Evolutionary conservation across 257 asterid genomes (phyloP).

Genomic region (Lycium barbarum): DNA sequence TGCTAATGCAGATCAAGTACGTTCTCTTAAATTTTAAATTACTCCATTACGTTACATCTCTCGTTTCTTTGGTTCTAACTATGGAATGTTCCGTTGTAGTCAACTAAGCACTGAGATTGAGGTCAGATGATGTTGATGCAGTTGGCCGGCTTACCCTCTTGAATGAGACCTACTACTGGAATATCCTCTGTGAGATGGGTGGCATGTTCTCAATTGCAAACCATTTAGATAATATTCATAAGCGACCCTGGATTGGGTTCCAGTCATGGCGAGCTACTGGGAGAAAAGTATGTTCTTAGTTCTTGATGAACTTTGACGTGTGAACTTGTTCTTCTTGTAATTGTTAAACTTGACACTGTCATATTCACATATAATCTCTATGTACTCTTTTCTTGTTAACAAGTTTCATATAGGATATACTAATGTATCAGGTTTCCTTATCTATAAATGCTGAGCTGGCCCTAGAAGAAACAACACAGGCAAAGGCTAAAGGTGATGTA

Average conservation of each 20-base stretch:
- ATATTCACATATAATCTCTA: background rate
- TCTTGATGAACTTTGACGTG: conserved; percentile 7
- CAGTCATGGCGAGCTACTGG: conserved; percentile 99
- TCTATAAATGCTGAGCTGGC: conserved; percentile 76
- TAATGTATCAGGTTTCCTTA: conserved; percentile 67
- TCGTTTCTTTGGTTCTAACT: conserved; percentile 31
- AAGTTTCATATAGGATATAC: conserved; percentile 8
- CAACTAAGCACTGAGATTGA: conserved; percentile 68
- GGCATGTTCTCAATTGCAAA: conserved; percentile 96
- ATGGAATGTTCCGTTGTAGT: conserved; percentile 50
- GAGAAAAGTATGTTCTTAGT: conserved; percentile 61
- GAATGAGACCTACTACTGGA: conserved; percentile 78
- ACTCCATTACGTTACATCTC: conserved; percentile 2
- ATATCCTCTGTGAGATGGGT: conserved; percentile 91
- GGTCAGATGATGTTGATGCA: conserved; percentile 96
- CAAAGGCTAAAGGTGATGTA: conserved; percentile 76
- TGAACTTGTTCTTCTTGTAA: conserved; percentile 17
- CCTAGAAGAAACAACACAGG: conserved; percentile 76
- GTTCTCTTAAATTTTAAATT: conserved; percentile 4
- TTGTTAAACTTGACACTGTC: conserved; percentile 3
- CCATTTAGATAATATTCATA: conserved; percentile 84
- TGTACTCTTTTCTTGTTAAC: conserved; percentile 25
- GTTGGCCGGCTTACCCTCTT: conserved; percentile 82
- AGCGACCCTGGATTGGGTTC: conserved; percentile 99
- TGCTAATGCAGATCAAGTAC: background rate